Evolutionary conservation across 805 yeast genomes (phyloP).

Genomic region (Debaryomyces castellii): DNA sequence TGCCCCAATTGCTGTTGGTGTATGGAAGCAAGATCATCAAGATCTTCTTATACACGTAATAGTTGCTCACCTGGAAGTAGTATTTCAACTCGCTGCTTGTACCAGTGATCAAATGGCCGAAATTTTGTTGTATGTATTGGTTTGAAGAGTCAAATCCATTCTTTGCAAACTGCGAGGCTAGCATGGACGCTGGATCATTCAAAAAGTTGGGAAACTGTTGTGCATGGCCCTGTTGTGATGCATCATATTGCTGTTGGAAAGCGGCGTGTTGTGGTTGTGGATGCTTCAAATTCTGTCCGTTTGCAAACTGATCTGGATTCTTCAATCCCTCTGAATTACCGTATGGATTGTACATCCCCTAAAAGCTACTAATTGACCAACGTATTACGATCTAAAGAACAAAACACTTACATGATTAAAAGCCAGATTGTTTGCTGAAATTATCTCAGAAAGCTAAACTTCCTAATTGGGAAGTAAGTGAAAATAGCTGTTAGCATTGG

Average conservation of each 20-base stretch:
- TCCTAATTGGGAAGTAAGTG: conserved; percentile 5
- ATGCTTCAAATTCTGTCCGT: conserved; percentile 25
- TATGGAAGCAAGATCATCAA: conserved; percentile 81
- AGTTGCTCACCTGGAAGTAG: conserved; percentile 89
- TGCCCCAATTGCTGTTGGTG: conserved; percentile 78
- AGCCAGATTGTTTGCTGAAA: background rate
- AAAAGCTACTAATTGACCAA: background rate
- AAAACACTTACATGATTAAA: too few species aligned
- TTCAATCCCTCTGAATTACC: conserved; percentile 22
- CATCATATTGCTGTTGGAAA: conserved; percentile 12
- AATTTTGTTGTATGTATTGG: conserved; percentile 73
- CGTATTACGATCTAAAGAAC: background rate
- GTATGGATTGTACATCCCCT: conserved; percentile 40
- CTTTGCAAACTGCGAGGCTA: conserved; percentile 88
- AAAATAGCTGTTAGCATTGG: background rate
- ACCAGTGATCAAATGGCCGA: conserved; percentile 49
- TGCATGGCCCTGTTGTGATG: background rate
- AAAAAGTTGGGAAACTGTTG: conserved; percentile 42
- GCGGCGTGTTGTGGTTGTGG: conserved; percentile 26
- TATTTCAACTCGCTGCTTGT: conserved; percentile 61
- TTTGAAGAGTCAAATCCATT: conserved; percentile 81
- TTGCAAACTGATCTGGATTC: conserved; percentile 23
- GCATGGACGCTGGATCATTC: conserved; percentile 75
- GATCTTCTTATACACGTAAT: conserved; percentile 76
- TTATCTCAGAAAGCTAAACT: conserved; percentile 1